phyloP scores from a whole-genome alignment of 257 asterid genomes.

The Scutellaria barbata region DNA sequence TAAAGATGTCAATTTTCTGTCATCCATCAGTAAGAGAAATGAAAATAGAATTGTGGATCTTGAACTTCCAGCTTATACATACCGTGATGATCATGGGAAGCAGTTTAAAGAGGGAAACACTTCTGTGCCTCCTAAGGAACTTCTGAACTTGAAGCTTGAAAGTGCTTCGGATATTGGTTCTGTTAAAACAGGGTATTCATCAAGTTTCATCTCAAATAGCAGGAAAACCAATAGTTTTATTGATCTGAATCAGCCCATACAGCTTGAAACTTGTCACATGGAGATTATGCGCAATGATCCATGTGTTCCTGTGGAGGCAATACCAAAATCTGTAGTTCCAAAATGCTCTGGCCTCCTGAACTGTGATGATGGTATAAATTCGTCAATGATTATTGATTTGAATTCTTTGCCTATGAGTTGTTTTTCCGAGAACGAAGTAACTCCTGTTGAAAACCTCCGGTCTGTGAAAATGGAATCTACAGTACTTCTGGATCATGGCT shows the following conservation, averaged over 20 bases:
- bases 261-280: conserved; percentile 34
- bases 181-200: conserved; percentile 33
- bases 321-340: conserved; percentile 32
- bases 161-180: conserved; percentile 39
- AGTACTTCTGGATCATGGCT: conserved; percentile 10
- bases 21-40: conserved; percentile 19
- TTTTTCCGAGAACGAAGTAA: conserved; percentile 36
- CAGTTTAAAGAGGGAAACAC: conserved; percentile 35
- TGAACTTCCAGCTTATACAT: conserved; percentile 50
- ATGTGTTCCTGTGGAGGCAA: conserved; percentile 35
- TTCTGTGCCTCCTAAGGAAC: conserved; percentile 31
- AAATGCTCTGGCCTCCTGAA: conserved; percentile 28
- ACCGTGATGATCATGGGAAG: conserved; percentile 43
- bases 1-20: conserved; percentile 36
- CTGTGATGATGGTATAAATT: conserved; percentile 29
- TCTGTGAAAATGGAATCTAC: conserved; percentile 32
- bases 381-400: conserved; percentile 46
- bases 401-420: conserved; percentile 47
- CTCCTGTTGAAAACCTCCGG: conserved; percentile 24
- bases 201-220: conserved; percentile 39
- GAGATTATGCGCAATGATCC: conserved; percentile 36
- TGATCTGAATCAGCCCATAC: conserved; percentile 72
- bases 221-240: conserved; percentile 41
- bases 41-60: conserved; percentile 53
- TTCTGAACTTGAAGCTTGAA: conserved; percentile 27